phyloP scores from a whole-genome alignment of 2,329 filamentous ascomycete species.

The Colletotrichum sp. region DNA sequence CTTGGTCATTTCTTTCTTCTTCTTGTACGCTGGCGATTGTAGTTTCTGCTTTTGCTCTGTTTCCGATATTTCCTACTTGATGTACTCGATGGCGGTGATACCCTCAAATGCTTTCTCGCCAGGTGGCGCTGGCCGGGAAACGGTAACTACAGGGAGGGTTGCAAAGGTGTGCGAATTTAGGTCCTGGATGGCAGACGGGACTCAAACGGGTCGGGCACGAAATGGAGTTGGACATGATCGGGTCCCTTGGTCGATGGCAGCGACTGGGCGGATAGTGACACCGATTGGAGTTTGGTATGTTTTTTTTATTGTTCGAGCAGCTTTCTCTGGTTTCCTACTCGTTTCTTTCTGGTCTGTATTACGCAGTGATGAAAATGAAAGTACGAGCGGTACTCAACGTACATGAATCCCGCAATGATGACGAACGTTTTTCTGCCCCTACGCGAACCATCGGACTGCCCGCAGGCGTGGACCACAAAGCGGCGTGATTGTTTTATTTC shows the following conservation, averaged over 20 bases:
- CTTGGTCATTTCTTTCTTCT: not conserved
- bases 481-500: not conserved
- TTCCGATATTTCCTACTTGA: not conserved
- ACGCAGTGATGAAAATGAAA: conserved; percentile 13
- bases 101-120: conserved; percentile 18
- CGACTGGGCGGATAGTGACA: not conserved
- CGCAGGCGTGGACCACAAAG: not conserved
- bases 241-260: not conserved
- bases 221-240: not conserved
- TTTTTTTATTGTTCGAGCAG: not conserved
- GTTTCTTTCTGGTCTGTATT: not conserved
- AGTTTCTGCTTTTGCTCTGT: not conserved
- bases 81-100: conserved; percentile 11
- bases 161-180: not conserved
- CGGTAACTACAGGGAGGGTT: not conserved
- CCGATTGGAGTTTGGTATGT: conserved; percentile 4
- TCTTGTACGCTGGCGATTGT: conserved; percentile 1
- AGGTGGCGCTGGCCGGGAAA: conserved; percentile 20
- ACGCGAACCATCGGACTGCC: not conserved
- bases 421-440: not conserved
- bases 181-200: conserved; percentile 16
- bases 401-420: not conserved
- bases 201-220: not conserved
- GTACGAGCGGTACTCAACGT: not conserved
- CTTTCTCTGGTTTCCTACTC: not conserved